These are phyloP conservation scores for Secale cereale DNA, from an alignment of 176 grass and related monocot genomes.

Conservation along the genomic window DNA sequence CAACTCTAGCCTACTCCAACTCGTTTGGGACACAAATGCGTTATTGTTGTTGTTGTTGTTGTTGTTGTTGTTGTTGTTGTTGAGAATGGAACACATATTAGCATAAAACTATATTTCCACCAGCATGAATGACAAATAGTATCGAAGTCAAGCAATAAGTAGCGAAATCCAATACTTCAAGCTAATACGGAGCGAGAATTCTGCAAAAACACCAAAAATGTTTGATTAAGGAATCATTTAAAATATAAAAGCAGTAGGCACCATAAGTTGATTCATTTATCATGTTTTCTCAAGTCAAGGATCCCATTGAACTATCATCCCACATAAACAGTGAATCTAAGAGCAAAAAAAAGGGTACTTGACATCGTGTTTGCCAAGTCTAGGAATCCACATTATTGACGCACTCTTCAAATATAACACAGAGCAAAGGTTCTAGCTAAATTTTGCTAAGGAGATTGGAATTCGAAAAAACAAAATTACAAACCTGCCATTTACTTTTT, in stretches of 20 bases:
- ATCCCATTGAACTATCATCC: background rate
- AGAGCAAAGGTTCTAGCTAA: slow-evolving; percentile 6
- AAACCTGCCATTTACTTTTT: slow-evolving; percentile 69
- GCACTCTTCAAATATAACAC: background rate
- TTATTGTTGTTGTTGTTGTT: no score
- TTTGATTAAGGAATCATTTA: background rate
- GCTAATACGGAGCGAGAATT: background rate
- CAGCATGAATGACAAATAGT: background rate
- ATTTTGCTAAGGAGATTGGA: background rate
- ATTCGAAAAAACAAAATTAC: slow-evolving; percentile 12
- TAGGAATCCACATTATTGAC: slow-evolving; percentile 2
- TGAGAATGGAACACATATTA: background rate
- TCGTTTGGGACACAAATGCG: no score
- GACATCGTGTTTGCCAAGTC: slow-evolving; percentile 15
- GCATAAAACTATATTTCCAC: slow-evolving; percentile 11
- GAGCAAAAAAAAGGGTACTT: slow-evolving; percentile 10
- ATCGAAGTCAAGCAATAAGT: background rate
- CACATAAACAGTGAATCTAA: slow-evolving; percentile 23
- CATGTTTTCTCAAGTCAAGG: background rate
- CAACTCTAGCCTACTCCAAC: no score
- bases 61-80: no score
- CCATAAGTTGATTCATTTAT: slow-evolving; percentile 10
- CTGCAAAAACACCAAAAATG: background rate
- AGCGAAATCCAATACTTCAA: background rate
- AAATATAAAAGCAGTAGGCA: slow-evolving; percentile 2